Base-by-base conservation (phyloP, 306 rosid genomes). In the Begonia fuchsioides region DNA sequence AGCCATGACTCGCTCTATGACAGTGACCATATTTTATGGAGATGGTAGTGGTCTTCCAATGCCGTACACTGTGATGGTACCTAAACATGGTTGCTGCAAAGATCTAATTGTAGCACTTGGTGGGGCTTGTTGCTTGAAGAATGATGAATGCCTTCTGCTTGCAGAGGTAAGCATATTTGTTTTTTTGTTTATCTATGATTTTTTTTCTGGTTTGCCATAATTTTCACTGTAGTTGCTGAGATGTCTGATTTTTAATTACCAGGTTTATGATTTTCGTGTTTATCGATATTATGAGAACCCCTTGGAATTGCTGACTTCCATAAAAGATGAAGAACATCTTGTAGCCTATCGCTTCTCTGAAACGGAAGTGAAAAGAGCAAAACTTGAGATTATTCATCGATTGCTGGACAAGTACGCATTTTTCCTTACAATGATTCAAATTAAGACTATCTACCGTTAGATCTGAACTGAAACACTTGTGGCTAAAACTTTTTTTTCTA, bases 1-100 rank as follows among this genome's bases (percentile, higher is more conserved):
- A 43, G 80, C 86, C 32, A 85, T 73, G 56, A 85, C 76, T 20
- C 85, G 96, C 52, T 67, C 70, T 13, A 76, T 92, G 93, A 75
- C 80, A 11, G 83, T 85, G 46, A 86, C 94, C 46, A 77, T 92
- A 57, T 71, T 86, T 51, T 79, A 79, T 68, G 80, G 79, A 40
- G 94, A 92, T 58, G 98, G 98, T 66, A 66, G 74, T 56, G 78
- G 72, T 59, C 96, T 85, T 63, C 98, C 98, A 53, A 82, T 82
- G 87, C 96, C 96, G 2, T 82, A 61, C 64, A 82, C 93, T 13
- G 86, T 85, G 56, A 69, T 67, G 43, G 74, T 79, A 59, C 64
- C 68, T 50, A 92, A 78, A 68, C 81, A 82, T 63, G 93, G 81
- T 43, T 71, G 64, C 67, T 68, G 69, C 55, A 77, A 78, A 65